Base-by-base conservation (phyloP, 352 stramenopile species). In the Phytophthora europaea region DNA sequence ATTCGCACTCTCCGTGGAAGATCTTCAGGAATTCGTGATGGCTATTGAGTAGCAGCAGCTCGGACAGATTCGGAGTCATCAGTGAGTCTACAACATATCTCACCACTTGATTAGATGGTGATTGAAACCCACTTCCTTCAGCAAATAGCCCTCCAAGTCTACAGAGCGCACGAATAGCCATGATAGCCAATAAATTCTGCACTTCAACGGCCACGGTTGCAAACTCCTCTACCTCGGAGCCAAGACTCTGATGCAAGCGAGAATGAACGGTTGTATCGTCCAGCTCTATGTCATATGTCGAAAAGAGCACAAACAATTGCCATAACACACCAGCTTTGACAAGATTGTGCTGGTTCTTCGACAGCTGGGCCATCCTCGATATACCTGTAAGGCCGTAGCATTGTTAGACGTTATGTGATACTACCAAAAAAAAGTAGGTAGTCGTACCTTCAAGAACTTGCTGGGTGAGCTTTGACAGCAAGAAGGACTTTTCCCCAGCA, bases 11-110 rank as follows among this genome's bases (percentile, higher is more conserved):
- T 33, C 80, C 70, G 51, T 95, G 89, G 40, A 89, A 94, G 10
- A 95, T 76, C 67, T 93, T 94, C 43, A 97, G 71, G 48, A 95
- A 97, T 62, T 95, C 89, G 63, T 94, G 82, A 43, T 93, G 87
- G 45, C 78, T 94, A 33, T 81, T 88, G 0, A 94, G 65, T 22
- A 85, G 38, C 43, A 96, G 64, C 20, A 95, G 63, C 4, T 73
- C 61, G 9, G 88, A 81, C 31, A 96, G 65, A 54, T 94, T 96
- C 4, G 90, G 90, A 7, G 89, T 96, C 66, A 97, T 79, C 8
- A 96, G 57, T 0, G 88, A 67, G 59, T 94, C 75, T 1, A 80
- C 47, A 43, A 88, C 79, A 15, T 73, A 75, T 7, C 81, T 78
- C n/a, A 93, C 66, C 6, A 75, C 36, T 22, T 64, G 20, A 66